phyloP scores from a whole-genome alignment of 169 alveolate genomes.

The Babesia ovis region DNA sequence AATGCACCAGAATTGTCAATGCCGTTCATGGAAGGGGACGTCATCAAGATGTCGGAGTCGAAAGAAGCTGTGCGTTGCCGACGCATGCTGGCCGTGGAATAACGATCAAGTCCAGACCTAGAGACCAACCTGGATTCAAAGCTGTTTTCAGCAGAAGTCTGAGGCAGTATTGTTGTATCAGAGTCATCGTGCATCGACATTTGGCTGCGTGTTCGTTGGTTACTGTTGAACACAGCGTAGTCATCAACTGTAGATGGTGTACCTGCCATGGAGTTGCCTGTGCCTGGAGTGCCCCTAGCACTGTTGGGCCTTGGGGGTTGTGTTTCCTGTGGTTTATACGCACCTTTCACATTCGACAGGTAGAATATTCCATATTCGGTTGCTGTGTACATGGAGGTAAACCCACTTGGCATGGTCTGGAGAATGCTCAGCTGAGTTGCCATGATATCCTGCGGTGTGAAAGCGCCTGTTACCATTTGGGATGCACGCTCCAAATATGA shows the following conservation, averaged over 20 bases:
- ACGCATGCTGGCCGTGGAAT: background rate
- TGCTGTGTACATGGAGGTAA: conserved; percentile 52
- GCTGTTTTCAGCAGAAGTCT: background rate
- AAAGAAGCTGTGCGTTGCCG: background rate
- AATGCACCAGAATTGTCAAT: background rate
- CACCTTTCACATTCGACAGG: conserved; percentile 44
- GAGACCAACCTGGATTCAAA: background rate
- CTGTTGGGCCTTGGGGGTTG: background rate
- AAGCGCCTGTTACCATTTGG: conserved; percentile 36
- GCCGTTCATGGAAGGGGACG: background rate
- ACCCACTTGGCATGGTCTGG: conserved; percentile 69
- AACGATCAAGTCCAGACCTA: background rate
- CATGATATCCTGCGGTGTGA: conserved; percentile 53
- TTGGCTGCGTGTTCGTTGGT: background rate
- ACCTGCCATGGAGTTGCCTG: background rate
- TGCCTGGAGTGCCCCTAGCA: background rate
- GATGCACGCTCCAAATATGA: conserved; percentile 50
- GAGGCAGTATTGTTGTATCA: background rate
- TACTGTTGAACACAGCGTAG: background rate
- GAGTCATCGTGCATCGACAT: background rate
- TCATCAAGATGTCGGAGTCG: background rate
- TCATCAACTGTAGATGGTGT: background rate
- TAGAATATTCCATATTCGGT: conserved; percentile 63
- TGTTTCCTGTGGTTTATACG: conserved; percentile 1
- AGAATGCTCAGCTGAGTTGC: conserved; percentile 55